Percentiles rank a stretch among this genome's conserved stretches.
phyloP scores from a whole-genome alignment of 192 early-diverging fungal genomes.

The Backusella tuberculispora region DNA sequence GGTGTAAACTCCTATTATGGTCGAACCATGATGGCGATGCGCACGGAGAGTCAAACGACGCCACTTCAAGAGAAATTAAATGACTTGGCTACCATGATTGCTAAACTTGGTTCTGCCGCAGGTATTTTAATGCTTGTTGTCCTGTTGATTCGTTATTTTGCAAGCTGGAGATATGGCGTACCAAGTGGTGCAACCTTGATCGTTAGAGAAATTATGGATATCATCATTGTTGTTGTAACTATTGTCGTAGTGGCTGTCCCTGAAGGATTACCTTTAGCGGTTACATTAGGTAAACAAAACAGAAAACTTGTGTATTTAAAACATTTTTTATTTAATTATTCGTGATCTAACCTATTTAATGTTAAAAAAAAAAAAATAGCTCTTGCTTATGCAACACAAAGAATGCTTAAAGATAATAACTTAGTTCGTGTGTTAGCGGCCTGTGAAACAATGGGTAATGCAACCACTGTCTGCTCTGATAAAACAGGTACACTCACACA shows the following conservation, averaged over 20 bases:
- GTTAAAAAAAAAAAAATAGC: constrained; percentile 45
- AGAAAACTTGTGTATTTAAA: background rate
- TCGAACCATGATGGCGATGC: constrained; percentile 83
- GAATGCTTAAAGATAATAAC: constrained; percentile 98
- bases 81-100: constrained; percentile 87
- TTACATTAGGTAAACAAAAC: constrained; percentile 69
- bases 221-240: constrained; percentile 92
- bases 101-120: constrained; percentile 87
- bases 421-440: constrained; percentile 93
- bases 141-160: constrained; percentile 87
- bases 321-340: constrained; percentile 2
- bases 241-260: constrained; percentile 98
- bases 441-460: constrained; percentile 99
- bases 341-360: background rate
- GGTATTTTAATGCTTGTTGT: constrained; percentile 87
- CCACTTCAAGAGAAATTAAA: constrained; percentile 94
- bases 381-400: constrained; percentile 90
- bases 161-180: constrained; percentile 46
- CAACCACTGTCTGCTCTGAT: constrained; percentile 98
- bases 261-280: constrained; percentile 96
- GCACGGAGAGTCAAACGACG: constrained; percentile 84
- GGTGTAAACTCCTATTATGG: constrained; percentile 91
- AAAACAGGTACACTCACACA: constrained; percentile 99
- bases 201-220: constrained; percentile 69
- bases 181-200: constrained; percentile 51